Percentiles rank a stretch among this genome's conserved stretches.
Evolutionary conservation across 345 rosid species (phyloP).

Genomic region (Brassica rapa): DNA sequence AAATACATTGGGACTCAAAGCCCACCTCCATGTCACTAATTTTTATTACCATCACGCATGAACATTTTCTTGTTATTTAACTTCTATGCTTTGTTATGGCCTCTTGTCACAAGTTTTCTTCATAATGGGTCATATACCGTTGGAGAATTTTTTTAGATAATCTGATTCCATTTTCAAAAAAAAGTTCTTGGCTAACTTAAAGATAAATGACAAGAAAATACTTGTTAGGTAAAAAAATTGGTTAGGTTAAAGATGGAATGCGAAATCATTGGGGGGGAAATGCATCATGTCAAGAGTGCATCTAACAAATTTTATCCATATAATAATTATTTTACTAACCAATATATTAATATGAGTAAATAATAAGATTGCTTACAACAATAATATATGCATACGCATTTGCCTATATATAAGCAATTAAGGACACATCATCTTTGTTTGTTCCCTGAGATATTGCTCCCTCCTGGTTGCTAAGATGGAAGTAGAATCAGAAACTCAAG

Average conservation of each 20-base stretch:
- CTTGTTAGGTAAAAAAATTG: neutral
- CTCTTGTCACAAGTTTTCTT: conserved; percentile 18
- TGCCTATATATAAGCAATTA: conserved; percentile 15
- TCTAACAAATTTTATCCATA: neutral
- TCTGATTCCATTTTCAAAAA: neutral
- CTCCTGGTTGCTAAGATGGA: conserved; percentile 19
- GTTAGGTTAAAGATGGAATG: conserved; percentile 22
- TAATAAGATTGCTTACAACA: neutral
- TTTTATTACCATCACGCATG: conserved; percentile 5
- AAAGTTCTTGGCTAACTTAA: neutral
- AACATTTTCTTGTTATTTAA: conserved; percentile 8
- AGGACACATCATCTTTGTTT: conserved; percentile 34
- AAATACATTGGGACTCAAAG: conserved; percentile 57
- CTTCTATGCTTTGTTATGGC: conserved; percentile 14
- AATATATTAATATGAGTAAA: neutral
- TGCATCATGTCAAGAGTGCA: conserved; percentile 39
- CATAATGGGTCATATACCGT: conserved; percentile 15
- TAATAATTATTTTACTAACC: neutral
- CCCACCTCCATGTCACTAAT: conserved; percentile 54
- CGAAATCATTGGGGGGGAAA: conserved; percentile 13
- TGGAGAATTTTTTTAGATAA: conserved; percentile 7
- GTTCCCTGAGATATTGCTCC: conserved; percentile 32
- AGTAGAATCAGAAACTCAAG: conserved; percentile 42
- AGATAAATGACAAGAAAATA: conserved; percentile 1
- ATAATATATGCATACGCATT: conserved; percentile 7